Evolutionary conservation across 2,329 filamentous ascomycete genomes (phyloP).

Genomic region (Stachybotrys elegans): DNA sequence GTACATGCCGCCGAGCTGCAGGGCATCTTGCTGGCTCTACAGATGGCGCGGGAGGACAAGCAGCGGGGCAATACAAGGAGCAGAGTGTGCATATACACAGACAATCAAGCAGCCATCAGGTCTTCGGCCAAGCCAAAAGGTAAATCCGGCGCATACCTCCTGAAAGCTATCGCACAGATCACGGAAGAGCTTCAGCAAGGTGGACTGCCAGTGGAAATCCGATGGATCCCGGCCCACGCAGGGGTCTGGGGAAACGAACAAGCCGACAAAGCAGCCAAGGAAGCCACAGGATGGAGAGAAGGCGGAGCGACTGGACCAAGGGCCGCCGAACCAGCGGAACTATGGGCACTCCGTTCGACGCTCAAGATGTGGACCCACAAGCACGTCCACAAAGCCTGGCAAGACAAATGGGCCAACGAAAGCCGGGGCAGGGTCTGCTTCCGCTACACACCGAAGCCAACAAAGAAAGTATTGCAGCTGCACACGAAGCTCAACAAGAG

Average conservation of each 20-base stretch:
- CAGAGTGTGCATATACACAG: conserved; percentile 4
- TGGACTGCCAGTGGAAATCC: not conserved
- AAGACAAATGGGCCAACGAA: not conserved
- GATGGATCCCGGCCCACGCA: conserved; percentile 3
- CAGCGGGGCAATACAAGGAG: conserved; percentile 1
- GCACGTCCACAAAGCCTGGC: not conserved
- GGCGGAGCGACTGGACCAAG: not conserved
- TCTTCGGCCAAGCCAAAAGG: conserved; percentile 4
- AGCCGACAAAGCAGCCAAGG: not conserved
- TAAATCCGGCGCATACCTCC: conserved; percentile 5
- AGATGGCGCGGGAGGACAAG: conserved; percentile 1
- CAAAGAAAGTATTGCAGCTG: conserved; percentile 2
- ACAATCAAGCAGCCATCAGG: conserved; percentile 8
- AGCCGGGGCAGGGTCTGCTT: not conserved
- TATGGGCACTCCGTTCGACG: not conserved
- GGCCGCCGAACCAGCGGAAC: not conserved
- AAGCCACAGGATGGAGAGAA: conserved; percentile 1
- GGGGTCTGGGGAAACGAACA: conserved; percentile 4
- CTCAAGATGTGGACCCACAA: not conserved
- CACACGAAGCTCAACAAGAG: conserved; percentile 5
- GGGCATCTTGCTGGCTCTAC: conserved; percentile 6
- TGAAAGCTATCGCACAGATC: conserved; percentile 1
- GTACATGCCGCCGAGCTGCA: conserved; percentile 8
- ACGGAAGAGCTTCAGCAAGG: not conserved
- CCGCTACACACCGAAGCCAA: conserved; percentile 2